Evolutionary conservation across 2,329 filamentous ascomycete genomes (phyloP).

Genomic region (Alternaria incomplexa): DNA sequence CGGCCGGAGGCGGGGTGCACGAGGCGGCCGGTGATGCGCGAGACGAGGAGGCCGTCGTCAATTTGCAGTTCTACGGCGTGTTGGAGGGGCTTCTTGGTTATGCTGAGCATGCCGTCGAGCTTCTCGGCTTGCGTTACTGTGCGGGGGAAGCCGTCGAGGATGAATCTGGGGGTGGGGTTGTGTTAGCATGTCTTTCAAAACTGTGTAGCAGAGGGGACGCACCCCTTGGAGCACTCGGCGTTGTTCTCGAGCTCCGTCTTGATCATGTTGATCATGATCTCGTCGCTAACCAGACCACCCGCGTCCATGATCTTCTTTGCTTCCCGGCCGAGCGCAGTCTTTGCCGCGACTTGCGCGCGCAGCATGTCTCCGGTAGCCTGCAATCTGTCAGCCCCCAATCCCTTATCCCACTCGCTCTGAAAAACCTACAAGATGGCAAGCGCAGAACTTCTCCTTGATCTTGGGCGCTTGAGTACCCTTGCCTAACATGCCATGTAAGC

Average conservation of each 20-base stretch:
- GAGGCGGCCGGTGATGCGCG: conserved; percentile 94
- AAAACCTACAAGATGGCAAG: conserved; percentile 86
- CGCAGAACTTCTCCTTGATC: conserved; percentile 97
- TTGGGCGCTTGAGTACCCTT: conserved; percentile 98
- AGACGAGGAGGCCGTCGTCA: conserved; percentile 89
- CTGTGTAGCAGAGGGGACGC: conserved; percentile 28
- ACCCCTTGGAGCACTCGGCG: conserved; percentile 96
- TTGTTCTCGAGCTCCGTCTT: conserved; percentile 95
- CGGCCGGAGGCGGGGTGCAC: conserved; percentile 95
- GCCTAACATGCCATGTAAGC: conserved; percentile 62
- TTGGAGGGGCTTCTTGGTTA: conserved; percentile 82
- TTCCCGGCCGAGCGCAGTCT: conserved; percentile 91
- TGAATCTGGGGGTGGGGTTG: conserved; percentile 70
- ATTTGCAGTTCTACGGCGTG: conserved; percentile 97
- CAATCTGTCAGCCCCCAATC: conserved; percentile 26
- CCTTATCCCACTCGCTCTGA: neutral
- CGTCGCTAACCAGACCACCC: conserved; percentile 95
- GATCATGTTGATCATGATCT: conserved; percentile 99
- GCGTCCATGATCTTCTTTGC: conserved; percentile 99
- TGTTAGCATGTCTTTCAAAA: conserved; percentile 1
- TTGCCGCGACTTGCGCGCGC: conserved; percentile 96
- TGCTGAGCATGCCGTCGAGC: conserved; percentile 87
- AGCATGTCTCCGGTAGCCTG: conserved; percentile 99
- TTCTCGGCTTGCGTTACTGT: conserved; percentile 95
- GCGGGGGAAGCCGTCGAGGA: conserved; percentile 97